Conservation (phyloP, 73 alveolate genomes). For the Tetrahymena thermophila region DNA sequence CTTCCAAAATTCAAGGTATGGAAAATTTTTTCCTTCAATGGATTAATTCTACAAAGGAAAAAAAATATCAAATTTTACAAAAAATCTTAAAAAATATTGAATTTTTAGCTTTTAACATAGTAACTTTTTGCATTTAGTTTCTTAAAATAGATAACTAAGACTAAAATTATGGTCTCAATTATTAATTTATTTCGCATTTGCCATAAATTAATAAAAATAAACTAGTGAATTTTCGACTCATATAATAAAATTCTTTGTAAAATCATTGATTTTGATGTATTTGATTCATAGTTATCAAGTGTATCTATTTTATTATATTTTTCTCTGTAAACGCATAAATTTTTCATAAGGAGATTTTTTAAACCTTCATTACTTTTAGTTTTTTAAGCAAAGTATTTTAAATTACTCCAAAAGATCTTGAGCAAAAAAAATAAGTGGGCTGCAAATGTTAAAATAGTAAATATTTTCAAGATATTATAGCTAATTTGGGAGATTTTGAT, state of each 20-base stretch:
- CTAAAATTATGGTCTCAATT: neutral
- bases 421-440: too few relatives aligned
- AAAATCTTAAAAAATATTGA: too few relatives aligned
- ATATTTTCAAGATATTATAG: too few relatives aligned
- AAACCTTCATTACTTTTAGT: neutral
- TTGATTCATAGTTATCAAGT: too few relatives aligned
- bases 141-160: neutral
- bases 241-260: too few relatives aligned
- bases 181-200: neutral
- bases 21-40: neutral
- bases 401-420: neutral
- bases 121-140: neutral
- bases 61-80: neutral
- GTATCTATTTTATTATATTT: too few relatives aligned
- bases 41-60: too few relatives aligned
- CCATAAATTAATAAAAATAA: neutral
- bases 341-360: too few relatives aligned
- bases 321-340: too few relatives aligned
- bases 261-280: too few relatives aligned
- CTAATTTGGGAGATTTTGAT: neutral
- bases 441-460: neutral
- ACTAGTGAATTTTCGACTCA: neutral
- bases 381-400: too few relatives aligned
- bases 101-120: neutral
- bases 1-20: neutral